Evolutionary conservation across 495 filamentous ascomycete species (phyloP).

Genomic region (Elasticomyces elasticus): DNA sequence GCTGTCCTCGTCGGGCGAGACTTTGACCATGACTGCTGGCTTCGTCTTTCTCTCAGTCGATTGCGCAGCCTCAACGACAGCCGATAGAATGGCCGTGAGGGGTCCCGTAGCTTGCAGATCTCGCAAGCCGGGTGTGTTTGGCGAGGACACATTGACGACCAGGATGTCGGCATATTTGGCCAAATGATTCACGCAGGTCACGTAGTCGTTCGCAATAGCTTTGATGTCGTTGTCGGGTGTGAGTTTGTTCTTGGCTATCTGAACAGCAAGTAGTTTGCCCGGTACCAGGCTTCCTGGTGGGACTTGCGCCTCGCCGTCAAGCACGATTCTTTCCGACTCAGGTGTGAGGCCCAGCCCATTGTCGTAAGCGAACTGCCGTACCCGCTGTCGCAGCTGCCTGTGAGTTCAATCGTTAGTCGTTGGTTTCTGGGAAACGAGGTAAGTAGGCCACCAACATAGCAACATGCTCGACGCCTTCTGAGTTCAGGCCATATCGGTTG

Average conservation of each 20-base stretch:
- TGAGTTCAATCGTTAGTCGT: neutral
- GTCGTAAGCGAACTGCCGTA: constrained; percentile 62
- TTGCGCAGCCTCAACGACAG: constrained; percentile 70
- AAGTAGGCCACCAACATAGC: constrained; percentile 39
- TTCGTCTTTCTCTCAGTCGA: constrained; percentile 55
- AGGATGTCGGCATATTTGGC: constrained; percentile 85
- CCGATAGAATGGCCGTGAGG: constrained; percentile 64
- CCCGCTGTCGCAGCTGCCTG: constrained; percentile 57
- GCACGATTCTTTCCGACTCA: constrained; percentile 55
- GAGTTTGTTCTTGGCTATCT: constrained; percentile 92
- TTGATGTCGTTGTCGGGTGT: constrained; percentile 76
- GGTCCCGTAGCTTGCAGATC: constrained; percentile 73
- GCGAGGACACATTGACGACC: constrained; percentile 92
- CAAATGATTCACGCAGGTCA: constrained; percentile 70
- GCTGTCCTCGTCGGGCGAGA: constrained; percentile 85
- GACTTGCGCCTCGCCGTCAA: constrained; percentile 57
- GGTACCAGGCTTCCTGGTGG: constrained; percentile 63
- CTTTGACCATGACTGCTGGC: constrained; percentile 91
- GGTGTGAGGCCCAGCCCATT: constrained; percentile 54
- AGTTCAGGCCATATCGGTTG: constrained; percentile 94
- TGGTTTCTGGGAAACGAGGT: neutral
- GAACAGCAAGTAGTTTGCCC: constrained; percentile 76
- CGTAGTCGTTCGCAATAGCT: constrained; percentile 76
- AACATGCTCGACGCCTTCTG: constrained; percentile 76
- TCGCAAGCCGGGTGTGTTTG: constrained; percentile 86